Percentiles rank a stretch among this genome's conserved stretches.
Conservation (phyloP, 177 flowering plant genomes). For the Vitis hybrid region DNA sequence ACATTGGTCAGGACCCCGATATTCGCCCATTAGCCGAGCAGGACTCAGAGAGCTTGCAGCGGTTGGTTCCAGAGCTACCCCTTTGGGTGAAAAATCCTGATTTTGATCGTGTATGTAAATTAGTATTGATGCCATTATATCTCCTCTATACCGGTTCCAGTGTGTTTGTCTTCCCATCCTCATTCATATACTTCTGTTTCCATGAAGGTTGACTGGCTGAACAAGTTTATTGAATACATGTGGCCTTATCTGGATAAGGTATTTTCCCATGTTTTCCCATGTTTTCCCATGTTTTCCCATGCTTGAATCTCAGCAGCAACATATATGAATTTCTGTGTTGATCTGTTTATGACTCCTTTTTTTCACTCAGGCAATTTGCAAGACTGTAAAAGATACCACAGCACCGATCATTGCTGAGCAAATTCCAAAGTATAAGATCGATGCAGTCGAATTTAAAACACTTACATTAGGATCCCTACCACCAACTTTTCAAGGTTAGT, state of each 20-base stretch:
- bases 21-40: conserved; percentile 76
- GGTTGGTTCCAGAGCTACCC: conserved; percentile 86
- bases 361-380: conserved; percentile 73
- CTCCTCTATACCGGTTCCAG: no score
- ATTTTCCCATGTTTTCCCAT: conserved; percentile 10
- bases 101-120: conserved; percentile 73
- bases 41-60: conserved; percentile 60
- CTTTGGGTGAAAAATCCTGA: conserved; percentile 95
- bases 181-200: conserved; percentile 1
- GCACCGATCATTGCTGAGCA: conserved; percentile 93
- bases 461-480: conserved; percentile 85
- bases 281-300: no score
- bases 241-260: conserved; percentile 99
- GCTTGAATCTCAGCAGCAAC: no score
- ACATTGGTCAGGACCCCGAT: conserved; percentile 59
- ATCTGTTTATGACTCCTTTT: background rate
- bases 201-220: conserved; percentile 89
- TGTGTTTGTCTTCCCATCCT: background rate
- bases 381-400: conserved; percentile 66
- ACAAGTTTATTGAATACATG: conserved; percentile 76
- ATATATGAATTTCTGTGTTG: no score
- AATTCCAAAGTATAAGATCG: conserved; percentile 85
- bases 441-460: conserved; percentile 78
- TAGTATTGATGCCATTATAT: background rate
- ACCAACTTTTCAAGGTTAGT: conserved; percentile 87